phyloP scores from a whole-genome alignment of 306 rosid genomes.

The Trifolium subterraneum region DNA sequence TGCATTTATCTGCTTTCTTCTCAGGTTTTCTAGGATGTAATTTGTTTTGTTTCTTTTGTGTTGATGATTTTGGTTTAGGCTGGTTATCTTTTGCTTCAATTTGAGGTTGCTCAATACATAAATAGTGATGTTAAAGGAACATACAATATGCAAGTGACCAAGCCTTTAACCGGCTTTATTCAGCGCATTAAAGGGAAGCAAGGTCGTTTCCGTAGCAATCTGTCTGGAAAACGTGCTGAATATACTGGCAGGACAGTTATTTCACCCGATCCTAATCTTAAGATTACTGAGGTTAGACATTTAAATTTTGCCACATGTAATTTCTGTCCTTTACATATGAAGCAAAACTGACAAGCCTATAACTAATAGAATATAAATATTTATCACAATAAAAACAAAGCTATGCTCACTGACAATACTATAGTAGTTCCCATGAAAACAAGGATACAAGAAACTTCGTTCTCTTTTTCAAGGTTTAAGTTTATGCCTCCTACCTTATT shows the following conservation, averaged over 20 bases:
- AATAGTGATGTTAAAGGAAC: conserved; percentile 88
- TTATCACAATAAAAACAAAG: conserved; percentile 6
- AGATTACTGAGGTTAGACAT: conserved; percentile 80
- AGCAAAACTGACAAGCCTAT: not conserved
- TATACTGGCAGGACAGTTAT: conserved; percentile 94
- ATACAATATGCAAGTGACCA: conserved; percentile 50
- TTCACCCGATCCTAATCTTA: conserved; percentile 96
- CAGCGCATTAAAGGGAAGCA: conserved; percentile 97
- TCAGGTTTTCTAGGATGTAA: conserved; percentile 35
- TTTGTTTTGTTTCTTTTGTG: conserved; percentile 41
- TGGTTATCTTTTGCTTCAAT: conserved; percentile 72
- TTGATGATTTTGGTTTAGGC: conserved; percentile 54
- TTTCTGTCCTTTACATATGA: conserved; percentile 33
- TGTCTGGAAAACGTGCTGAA: conserved; percentile 94
- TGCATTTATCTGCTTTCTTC: conserved; percentile 27
- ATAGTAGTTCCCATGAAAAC: conserved; percentile 28
- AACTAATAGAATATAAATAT: conserved; percentile 16
- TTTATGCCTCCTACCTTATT: conserved; percentile 37
- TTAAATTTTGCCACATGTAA: conserved; percentile 23
- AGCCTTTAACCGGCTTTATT: conserved; percentile 71
- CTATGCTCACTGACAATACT: not conserved
- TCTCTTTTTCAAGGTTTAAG: conserved; percentile 9
- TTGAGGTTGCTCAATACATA: conserved; percentile 78
- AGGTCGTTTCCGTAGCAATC: conserved; percentile 92
- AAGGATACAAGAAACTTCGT: not conserved